Base-by-base conservation (phyloP, 345 rosid species). In the Syzygium oleosum region DNA sequence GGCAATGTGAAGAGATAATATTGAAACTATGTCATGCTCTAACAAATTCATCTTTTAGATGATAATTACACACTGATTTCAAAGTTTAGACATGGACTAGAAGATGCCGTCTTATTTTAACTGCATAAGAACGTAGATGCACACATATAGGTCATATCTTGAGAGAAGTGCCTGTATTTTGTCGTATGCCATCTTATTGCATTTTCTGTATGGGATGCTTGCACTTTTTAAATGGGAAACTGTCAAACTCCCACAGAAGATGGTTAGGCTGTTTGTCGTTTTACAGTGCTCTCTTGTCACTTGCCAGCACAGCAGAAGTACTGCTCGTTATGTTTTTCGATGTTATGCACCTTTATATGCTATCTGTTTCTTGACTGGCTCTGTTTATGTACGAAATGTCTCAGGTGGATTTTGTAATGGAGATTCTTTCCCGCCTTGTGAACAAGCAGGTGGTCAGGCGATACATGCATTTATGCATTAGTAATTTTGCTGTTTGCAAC, bases 341-440 rank as follows among this genome's bases (percentile, higher is more conserved):
- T 85, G 65, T 53, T 53, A 85, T 85, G 49, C 49, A 38, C 27
- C 49, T 73, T 73, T 73, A 34, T 73, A 51, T 51, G 52, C 12
- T 29, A 54, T 54, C 79, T 85, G 31, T n/a, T 55, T 49, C 27
- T 61, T 46, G 31, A 34, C 63, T 78, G 21, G 38, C 34, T 22
- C 73, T 21, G 83, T 27, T 53, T 83, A 59, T 65, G 27, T 77
- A 84, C 31, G 84, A 38, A 88, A 87, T 49, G 38, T 90, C 92
- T 86, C 91, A 98, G 99, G 96, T 95, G 88, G 98, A 94, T 84
- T 98, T 96, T 87, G 92, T 98, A 89, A 90, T 98, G 97, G 99
- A 96, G 92, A 96, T 98, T 87, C 99, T 98, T 89, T 94, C 98
- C 88, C 99, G 99, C 89, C 97, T 98, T 13, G 95, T 98, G 85